Evolutionary conservation across 805 yeast genomes (phyloP).

Genomic region (Kodamaea leandrae): DNA sequence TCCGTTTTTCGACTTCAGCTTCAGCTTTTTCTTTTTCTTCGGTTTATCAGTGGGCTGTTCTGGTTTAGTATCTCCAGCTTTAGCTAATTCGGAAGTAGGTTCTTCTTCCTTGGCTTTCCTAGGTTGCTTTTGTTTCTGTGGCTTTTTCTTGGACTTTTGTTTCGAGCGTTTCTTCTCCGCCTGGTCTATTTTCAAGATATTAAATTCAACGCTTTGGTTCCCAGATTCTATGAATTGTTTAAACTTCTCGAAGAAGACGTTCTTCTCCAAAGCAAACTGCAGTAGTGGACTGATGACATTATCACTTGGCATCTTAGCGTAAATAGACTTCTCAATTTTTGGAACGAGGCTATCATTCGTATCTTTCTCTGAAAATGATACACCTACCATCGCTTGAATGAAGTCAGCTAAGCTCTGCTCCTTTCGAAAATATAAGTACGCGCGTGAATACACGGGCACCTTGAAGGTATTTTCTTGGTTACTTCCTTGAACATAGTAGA

Average conservation of each 20-base stretch:
- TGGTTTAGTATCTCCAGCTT: too few relatives aligned
- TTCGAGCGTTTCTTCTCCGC: conserved; percentile 5
- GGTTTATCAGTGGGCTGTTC: too few relatives aligned
- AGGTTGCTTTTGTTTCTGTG: conserved; percentile 1
- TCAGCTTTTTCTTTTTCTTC: conserved; percentile 3
- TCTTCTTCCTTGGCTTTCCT: conserved; percentile 3
- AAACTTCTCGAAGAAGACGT: conserved; percentile 19
- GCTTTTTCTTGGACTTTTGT: conserved; percentile 14
- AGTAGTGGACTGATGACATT: background rate
- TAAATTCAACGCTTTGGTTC: background rate
- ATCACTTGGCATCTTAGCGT: conserved; percentile 24
- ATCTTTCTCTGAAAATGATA: conserved; percentile 25
- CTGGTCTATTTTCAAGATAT: conserved; percentile 5
- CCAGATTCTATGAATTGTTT: conserved; percentile 15
- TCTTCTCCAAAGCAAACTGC: conserved; percentile 13
- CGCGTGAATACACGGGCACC: conserved; percentile 19
- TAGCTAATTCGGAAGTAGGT: too few relatives aligned
- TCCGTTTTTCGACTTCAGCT: background rate
- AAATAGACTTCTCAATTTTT: conserved; percentile 32
- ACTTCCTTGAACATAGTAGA: conserved; percentile 19
- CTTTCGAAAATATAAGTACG: conserved; percentile 15
- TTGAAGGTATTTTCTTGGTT: conserved; percentile 18
- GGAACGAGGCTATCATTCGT: conserved; percentile 33
- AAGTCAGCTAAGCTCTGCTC: conserved; percentile 11
- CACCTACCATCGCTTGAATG: conserved; percentile 11